A percentile compares a stretch with the other conserved stretches of the same genome.
phyloP scores from a whole-genome alignment of 2,329 filamentous ascomycete species.

The Lachnellula hyalina region DNA sequence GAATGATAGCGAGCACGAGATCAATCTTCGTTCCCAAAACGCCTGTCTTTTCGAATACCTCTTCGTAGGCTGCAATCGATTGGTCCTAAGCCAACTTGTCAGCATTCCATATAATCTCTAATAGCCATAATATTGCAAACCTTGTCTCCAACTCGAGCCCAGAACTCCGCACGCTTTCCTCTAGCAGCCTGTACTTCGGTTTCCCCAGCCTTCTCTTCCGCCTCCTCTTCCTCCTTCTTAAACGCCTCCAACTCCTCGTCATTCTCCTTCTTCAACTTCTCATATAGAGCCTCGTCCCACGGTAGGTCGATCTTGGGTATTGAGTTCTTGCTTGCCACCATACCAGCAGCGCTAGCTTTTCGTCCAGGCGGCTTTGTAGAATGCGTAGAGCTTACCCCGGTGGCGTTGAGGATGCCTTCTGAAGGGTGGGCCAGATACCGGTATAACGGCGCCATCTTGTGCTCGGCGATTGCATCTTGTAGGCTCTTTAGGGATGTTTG shows the following conservation, averaged over 20 bases:
- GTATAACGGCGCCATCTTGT: conserved; percentile 87
- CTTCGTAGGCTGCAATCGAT: conserved; percentile 87
- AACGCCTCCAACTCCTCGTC: conserved; percentile 70
- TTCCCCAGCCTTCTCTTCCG: conserved; percentile 91
- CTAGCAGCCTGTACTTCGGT: conserved; percentile 89
- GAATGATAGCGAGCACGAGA: conserved; percentile 91
- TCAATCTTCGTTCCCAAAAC: conserved; percentile 97
- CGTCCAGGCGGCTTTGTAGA: conserved; percentile 53
- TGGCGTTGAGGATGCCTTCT: conserved; percentile 52
- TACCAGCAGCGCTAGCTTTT: conserved; percentile 65
- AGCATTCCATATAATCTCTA: conserved; percentile 9
- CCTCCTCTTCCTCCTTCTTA: conserved; percentile 88
- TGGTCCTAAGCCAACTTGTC: conserved; percentile 61
- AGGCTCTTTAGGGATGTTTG: conserved; percentile 67
- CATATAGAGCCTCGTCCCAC: conserved; percentile 89
- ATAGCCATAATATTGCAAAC: conserved; percentile 41
- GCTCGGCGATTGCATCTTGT: conserved; percentile 74
- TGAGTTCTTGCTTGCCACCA: conserved; percentile 68
- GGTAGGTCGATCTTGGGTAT: conserved; percentile 63
- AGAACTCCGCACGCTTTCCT: conserved; percentile 94
- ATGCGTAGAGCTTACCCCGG: conserved; percentile 41
- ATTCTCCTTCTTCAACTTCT: conserved; percentile 70
- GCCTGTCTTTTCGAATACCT: conserved; percentile 93
- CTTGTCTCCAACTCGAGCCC: conserved; percentile 94
- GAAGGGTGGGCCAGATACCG: conserved; percentile 76